These are phyloP conservation scores for Platismatia glauca DNA, from an alignment of 495 filamentous ascomycete genomes.

Conservation along the genomic window DNA sequence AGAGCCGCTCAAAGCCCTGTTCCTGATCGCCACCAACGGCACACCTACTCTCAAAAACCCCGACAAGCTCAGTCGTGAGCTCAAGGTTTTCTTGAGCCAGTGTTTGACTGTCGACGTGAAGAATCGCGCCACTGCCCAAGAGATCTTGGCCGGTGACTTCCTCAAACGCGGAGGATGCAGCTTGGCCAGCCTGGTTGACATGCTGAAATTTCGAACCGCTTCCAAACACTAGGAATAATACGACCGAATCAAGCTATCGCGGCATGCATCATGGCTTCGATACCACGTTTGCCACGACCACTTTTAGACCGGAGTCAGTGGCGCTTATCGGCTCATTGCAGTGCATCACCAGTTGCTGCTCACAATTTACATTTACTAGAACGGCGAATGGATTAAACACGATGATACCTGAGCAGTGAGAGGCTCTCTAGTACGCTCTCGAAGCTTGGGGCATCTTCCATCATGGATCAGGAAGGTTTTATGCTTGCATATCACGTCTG, in stretches of 20 bases:
- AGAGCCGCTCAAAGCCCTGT: conserved; percentile 92
- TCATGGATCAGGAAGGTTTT: background rate
- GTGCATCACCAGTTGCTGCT: conserved; percentile 4
- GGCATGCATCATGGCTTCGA: background rate
- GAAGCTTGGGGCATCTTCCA: background rate
- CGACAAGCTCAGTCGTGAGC: conserved; percentile 90
- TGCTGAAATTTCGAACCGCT: conserved; percentile 58
- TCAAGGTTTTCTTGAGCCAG: conserved; percentile 90
- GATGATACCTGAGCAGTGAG: conserved; percentile 12
- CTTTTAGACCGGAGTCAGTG: conserved; percentile 7
- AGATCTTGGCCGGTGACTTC: conserved; percentile 79
- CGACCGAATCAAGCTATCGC: background rate
- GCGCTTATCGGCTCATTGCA: conserved; percentile 9
- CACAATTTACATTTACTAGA: background rate
- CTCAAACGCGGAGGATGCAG: conserved; percentile 60
- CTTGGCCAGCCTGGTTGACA: conserved; percentile 67
- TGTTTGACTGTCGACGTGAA: conserved; percentile 95
- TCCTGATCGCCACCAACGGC: conserved; percentile 94
- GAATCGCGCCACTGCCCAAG: conserved; percentile 80
- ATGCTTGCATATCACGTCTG: conserved; percentile 12
- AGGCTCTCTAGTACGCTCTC: background rate
- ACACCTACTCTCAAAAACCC: conserved; percentile 95
- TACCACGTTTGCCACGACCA: background rate
- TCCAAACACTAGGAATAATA: conserved; percentile 5
- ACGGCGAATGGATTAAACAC: conserved; percentile 6